Conservation (phyloP, 2,329 filamentous ascomycete species). For the Aspergillus awamori region DNA sequence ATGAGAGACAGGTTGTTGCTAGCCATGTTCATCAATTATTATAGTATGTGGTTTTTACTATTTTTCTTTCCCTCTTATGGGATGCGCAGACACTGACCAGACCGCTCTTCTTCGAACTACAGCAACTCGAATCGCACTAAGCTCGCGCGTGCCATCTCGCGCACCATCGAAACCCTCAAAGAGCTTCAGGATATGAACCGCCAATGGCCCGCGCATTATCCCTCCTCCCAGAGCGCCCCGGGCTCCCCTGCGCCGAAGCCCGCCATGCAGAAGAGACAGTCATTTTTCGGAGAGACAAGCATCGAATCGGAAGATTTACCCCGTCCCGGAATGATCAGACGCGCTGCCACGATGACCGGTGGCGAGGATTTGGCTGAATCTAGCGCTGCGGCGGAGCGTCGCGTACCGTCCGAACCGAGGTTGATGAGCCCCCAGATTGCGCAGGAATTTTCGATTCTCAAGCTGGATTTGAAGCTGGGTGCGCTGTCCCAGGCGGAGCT, state of each 20-base stretch:
- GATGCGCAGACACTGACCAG: not conserved
- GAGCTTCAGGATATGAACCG: slow-evolving; percentile 86
- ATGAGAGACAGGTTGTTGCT: slow-evolving; percentile 69
- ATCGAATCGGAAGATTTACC: slow-evolving; percentile 35
- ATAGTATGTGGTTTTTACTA: slow-evolving; percentile 56
- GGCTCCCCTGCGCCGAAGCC: slow-evolving; percentile 38
- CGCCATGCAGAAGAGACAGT: slow-evolving; percentile 39
- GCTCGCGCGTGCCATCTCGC: slow-evolving; percentile 83
- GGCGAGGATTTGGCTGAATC: slow-evolving; percentile 67
- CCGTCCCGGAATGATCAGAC: slow-evolving; percentile 60
- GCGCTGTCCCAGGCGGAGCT: slow-evolving; percentile 83
- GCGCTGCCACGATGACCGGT: slow-evolving; percentile 73
- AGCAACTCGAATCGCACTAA: slow-evolving; percentile 84
- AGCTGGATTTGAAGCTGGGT: slow-evolving; percentile 90
- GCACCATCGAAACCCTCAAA: slow-evolving; percentile 80
- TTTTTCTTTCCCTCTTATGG: not conserved
- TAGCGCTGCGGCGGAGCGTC: slow-evolving; percentile 68
- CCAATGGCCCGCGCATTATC: slow-evolving; percentile 93
- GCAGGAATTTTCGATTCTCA: slow-evolving; percentile 93
- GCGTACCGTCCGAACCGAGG: slow-evolving; percentile 69
- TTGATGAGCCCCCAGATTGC: slow-evolving; percentile 90
- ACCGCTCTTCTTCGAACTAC: slow-evolving; percentile 4
- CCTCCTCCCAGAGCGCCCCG: slow-evolving; percentile 56
- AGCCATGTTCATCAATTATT: slow-evolving; percentile 89
- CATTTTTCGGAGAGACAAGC: slow-evolving; percentile 34